phyloP scores from a whole-genome alignment of 148 eudicot genomes.

The Rheum nobile region DNA sequence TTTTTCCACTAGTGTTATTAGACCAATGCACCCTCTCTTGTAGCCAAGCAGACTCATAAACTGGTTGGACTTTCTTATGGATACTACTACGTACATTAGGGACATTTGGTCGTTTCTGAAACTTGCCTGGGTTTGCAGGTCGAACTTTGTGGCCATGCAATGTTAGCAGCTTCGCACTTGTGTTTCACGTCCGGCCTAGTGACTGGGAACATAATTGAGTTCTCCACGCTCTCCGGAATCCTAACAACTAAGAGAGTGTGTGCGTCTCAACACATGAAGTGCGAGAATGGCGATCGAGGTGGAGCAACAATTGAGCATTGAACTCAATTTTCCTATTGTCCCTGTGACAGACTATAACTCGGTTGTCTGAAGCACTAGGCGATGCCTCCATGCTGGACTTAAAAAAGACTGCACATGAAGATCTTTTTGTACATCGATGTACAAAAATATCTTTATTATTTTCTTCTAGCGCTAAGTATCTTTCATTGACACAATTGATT shows the following conservation, averaged over 20 bases:
- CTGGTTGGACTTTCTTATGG: too few relatives aligned
- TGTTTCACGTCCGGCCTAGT: conserved; percentile 54
- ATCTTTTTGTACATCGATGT: background rate
- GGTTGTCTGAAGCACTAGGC: background rate
- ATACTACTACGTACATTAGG: too few relatives aligned
- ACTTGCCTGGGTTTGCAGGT: conserved; percentile 31
- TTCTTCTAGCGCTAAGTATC: too few relatives aligned
- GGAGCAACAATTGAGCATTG: background rate
- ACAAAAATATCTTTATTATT: too few relatives aligned
- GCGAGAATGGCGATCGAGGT: too few relatives aligned
- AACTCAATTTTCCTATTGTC: background rate
- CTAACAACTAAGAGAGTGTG: conserved; percentile 32
- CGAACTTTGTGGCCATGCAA: conserved; percentile 77
- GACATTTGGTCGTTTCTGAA: too few relatives aligned
- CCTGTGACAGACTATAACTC: background rate
- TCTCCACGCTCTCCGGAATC: conserved; percentile 61
- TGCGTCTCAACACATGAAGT: too few relatives aligned
- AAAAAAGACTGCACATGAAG: background rate
- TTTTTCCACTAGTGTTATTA: too few relatives aligned
- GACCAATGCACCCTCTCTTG: too few relatives aligned
- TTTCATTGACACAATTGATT: too few relatives aligned
- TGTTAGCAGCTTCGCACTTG: conserved; percentile 74
- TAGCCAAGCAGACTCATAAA: too few relatives aligned
- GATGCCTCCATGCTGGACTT: background rate
- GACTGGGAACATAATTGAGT: conserved; percentile 35